phyloP scores from a whole-genome alignment of 108 stramenopile species.

The Stephanodiscus minutulus region DNA sequence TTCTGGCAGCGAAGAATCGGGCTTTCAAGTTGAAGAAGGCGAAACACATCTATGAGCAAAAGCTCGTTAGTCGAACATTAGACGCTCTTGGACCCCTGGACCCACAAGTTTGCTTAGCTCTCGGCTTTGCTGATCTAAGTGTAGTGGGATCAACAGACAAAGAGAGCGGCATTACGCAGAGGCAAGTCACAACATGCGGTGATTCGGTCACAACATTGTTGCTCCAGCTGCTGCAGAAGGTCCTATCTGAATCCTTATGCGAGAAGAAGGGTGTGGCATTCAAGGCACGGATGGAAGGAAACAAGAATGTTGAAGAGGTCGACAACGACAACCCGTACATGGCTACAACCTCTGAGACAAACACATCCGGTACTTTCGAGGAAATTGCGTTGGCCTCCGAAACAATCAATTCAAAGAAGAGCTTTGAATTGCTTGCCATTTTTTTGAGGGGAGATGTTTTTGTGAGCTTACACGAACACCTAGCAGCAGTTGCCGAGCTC shows the following conservation, averaged over 20 bases:
- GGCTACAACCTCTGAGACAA: background rate
- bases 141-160: conserved; percentile 12
- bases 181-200: conserved; percentile 26
- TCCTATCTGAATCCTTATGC: conserved; percentile 22
- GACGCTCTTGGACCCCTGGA: conserved; percentile 38
- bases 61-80: conserved; percentile 31
- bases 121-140: conserved; percentile 45
- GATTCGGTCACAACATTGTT: conserved; percentile 31
- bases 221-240: conserved; percentile 31
- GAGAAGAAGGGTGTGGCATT: conserved; percentile 25
- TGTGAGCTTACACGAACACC: conserved; percentile 42
- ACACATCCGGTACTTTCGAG: background rate
- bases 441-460: conserved; percentile 46
- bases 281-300: conserved; percentile 14
- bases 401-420: conserved; percentile 18
- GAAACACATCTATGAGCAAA: conserved; percentile 36
- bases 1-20: conserved; percentile 21
- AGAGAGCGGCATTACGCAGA: conserved; percentile 19
- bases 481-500: conserved; percentile 43
- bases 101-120: conserved; percentile 44
- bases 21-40: conserved; percentile 29
- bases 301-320: conserved; percentile 5
- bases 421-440: conserved; percentile 24
- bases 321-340: conserved; percentile 36
- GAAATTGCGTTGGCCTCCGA: conserved; percentile 21